Evolutionary conservation across 2,329 filamentous ascomycete species (phyloP).

Genomic region (Fragosphaeria purpurea): DNA sequence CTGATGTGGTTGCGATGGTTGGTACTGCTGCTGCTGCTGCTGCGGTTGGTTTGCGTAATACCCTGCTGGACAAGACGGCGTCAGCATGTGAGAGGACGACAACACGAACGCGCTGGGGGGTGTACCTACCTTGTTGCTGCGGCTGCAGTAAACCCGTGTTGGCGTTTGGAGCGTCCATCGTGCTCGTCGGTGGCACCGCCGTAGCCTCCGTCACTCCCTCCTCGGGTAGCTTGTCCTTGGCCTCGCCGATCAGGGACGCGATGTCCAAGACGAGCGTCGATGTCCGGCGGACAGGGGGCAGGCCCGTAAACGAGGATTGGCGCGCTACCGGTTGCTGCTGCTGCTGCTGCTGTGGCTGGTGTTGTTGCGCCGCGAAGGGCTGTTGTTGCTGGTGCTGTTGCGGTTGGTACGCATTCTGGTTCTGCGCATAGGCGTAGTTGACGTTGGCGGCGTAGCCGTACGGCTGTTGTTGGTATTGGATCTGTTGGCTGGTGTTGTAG

Average conservation of each 20-base stretch:
- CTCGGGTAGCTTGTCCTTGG: constrained; percentile 18
- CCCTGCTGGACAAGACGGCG: too few species aligned
- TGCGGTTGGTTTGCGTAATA: too few species aligned
- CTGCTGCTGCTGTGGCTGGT: background rate
- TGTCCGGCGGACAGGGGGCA: constrained; percentile 48
- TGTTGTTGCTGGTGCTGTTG: constrained; percentile 2
- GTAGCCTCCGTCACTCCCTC: constrained; percentile 2
- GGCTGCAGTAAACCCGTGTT: too few species aligned
- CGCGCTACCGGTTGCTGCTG: constrained; percentile 12
- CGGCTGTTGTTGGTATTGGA: background rate
- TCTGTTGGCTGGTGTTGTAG: background rate
- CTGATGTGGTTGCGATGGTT: background rate
- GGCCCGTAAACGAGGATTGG: constrained; percentile 42
- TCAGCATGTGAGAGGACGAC: too few species aligned
- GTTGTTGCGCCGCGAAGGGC: background rate
- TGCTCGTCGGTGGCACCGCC: background rate
- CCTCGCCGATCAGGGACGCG: constrained; percentile 21
- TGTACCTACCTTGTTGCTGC: too few species aligned
- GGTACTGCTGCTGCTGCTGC: too few species aligned
- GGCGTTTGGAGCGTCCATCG: background rate
- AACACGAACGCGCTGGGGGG: too few species aligned
- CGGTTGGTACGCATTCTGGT: background rate
- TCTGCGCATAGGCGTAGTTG: background rate
- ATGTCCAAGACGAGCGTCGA: constrained; percentile 40
- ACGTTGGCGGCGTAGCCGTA: background rate